Conservation (phyloP, 164 flowering plant species). For the Echeveria elegans region DNA sequence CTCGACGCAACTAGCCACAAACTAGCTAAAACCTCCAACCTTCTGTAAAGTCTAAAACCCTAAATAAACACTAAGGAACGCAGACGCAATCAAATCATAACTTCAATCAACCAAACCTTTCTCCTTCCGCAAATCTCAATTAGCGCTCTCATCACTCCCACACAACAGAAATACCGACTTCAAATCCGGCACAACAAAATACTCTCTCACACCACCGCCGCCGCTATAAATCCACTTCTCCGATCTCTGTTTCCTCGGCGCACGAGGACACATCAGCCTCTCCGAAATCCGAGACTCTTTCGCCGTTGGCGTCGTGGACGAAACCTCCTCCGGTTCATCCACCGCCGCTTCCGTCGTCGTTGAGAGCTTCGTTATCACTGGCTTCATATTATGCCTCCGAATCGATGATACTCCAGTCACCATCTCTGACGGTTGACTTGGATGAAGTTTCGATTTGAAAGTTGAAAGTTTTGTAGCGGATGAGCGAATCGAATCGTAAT, state of each 20-base stretch:
- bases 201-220: neutral
- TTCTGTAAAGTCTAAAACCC: neutral
- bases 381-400: neutral
- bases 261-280: neutral
- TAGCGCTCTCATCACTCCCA: neutral
- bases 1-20: neutral
- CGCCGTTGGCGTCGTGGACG: neutral
- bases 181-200: conserved; percentile 6
- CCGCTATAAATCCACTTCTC: neutral
- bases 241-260: conserved; percentile 7
- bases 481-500: neutral
- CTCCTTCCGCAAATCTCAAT: neutral
- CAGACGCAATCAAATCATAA: neutral
- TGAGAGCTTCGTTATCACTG: neutral
- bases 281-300: neutral
- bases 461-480: neutral
- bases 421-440: neutral
- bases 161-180: neutral
- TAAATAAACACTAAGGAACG: neutral
- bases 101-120: neutral
- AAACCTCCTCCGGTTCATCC: neutral
- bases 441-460: neutral
- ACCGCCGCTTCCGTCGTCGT: too few relatives aligned
- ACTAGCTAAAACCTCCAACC: neutral
- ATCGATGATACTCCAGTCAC: neutral